phyloP scores from a whole-genome alignment of 192 early-diverging fungal genomes.

The Linnemannia schmuckeri region DNA sequence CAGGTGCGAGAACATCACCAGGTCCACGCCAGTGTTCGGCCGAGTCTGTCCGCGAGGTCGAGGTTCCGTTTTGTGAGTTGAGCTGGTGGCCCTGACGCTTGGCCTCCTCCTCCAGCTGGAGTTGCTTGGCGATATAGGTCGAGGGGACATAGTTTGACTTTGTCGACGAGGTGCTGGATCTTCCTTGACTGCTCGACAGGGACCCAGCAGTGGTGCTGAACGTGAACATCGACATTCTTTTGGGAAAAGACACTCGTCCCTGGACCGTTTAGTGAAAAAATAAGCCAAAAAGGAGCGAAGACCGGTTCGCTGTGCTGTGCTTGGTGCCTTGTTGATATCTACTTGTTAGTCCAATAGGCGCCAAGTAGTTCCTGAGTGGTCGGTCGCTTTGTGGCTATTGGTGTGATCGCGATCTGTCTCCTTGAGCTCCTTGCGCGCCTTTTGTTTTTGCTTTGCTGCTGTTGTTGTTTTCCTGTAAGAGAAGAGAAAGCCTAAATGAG shows the following conservation, averaged over 20 bases:
- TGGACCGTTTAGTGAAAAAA: background rate
- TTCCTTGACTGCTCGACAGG: conserved; percentile 16
- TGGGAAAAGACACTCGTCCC: background rate
- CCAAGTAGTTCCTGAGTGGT: background rate
- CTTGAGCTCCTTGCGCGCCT: too few species aligned
- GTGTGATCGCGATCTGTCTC: background rate
- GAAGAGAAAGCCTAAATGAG: background rate
- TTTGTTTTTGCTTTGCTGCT: background rate
- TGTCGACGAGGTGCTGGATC: conserved; percentile 9
- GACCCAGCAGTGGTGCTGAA: conserved; percentile 31
- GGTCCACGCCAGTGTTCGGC: conserved; percentile 16
- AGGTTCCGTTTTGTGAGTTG: background rate
- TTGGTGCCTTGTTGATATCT: background rate
- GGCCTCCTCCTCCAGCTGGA: conserved; percentile 31
- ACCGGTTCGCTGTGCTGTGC: background rate
- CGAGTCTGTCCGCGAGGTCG: background rate
- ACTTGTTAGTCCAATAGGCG: background rate
- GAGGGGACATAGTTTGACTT: conserved; percentile 41
- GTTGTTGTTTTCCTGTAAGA: background rate
- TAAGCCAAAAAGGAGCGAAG: background rate
- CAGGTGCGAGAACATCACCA: conserved; percentile 30
- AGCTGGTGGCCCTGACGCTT: conserved; percentile 3
- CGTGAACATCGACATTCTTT: conserved; percentile 31
- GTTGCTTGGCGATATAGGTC: conserved; percentile 27
- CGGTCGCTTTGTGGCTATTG: background rate